These are phyloP conservation scores for Cylindrotheca closterium DNA, from an alignment of 108 stramenopile species.

Conservation along the genomic window DNA sequence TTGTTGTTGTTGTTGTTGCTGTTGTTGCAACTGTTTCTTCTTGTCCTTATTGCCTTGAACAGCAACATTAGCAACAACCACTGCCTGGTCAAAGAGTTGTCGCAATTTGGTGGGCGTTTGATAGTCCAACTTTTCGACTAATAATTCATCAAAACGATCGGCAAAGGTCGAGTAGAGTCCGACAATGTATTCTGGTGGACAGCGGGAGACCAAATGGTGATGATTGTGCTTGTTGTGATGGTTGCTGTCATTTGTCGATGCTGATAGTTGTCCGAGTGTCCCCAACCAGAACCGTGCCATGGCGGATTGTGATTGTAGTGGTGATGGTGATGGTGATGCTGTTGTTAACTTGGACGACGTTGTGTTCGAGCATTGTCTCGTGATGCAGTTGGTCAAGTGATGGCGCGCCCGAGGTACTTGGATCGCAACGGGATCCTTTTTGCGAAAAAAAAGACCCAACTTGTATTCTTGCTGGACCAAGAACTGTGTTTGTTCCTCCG, in stretches of 20 bases:
- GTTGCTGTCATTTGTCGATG: neutral
- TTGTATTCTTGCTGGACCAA: constrained; percentile 17
- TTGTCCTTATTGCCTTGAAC: neutral
- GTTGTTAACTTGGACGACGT: constrained; percentile 37
- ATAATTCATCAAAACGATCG: constrained; percentile 26
- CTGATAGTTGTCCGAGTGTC: constrained; percentile 14
- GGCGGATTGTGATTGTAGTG: neutral
- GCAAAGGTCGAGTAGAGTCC: constrained; percentile 44
- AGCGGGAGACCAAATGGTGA: constrained; percentile 4
- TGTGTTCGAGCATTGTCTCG: constrained; percentile 3
- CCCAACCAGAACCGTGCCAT: constrained; percentile 41
- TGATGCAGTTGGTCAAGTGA: constrained; percentile 23
- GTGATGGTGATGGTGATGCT: neutral
- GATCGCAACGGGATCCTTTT: constrained; percentile 18
- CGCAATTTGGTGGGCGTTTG: constrained; percentile 33
- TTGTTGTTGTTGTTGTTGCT: no score
- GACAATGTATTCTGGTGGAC: constrained; percentile 37
- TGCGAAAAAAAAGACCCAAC: constrained; percentile 48
- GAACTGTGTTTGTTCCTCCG: constrained; percentile 7
- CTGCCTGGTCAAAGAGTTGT: constrained; percentile 17
- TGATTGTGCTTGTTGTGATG: neutral
- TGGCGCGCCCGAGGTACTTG: constrained; percentile 5
- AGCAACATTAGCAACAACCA: neutral
- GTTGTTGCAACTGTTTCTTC: constrained; percentile 6
- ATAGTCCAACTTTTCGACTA: constrained; percentile 37